Evolutionary conservation across 371 early-diverging fungal species (phyloP).

Genomic region (Ordospora colligata): DNA sequence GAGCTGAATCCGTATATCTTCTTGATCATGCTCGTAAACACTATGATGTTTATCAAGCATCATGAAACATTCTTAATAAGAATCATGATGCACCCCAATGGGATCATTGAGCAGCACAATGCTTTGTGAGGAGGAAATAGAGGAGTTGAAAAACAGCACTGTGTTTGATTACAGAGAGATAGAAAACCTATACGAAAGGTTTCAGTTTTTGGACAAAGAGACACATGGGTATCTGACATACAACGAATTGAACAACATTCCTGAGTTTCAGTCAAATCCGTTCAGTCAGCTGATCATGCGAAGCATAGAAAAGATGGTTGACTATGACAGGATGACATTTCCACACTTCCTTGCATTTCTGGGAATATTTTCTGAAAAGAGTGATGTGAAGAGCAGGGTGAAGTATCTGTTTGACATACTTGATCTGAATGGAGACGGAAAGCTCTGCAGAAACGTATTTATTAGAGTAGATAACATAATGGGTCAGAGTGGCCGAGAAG

Average conservation of each 20-base stretch:
- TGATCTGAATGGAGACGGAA: conserved; percentile 49
- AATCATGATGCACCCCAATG: conserved; percentile 21
- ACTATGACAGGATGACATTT: conserved; percentile 53
- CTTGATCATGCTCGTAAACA: conserved; percentile 16
- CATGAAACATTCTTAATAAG: conserved; percentile 1
- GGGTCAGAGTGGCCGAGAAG: conserved; percentile 14
- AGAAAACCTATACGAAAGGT: conserved; percentile 50
- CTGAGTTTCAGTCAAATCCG: conserved; percentile 57
- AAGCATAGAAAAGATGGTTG: conserved; percentile 39
- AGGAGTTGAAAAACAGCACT: conserved; percentile 37
- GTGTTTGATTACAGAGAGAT: conserved; percentile 46
- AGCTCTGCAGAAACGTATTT: conserved; percentile 40
- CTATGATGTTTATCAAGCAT: not conserved
- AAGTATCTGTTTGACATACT: conserved; percentile 52
- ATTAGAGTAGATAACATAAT: conserved; percentile 29
- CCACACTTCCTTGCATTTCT: conserved; percentile 51
- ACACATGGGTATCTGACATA: conserved; percentile 45
- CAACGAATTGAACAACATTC: conserved; percentile 50
- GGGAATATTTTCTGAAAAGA: conserved; percentile 38
- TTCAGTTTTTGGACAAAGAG: conserved; percentile 42
- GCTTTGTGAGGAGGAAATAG: conserved; percentile 52
- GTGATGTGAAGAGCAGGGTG: conserved; percentile 29
- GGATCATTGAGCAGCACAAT: conserved; percentile 26
- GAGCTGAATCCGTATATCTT: conserved; percentile 17
- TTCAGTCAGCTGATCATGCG: conserved; percentile 42